Conservation (phyloP, 2,329 filamentous ascomycete species). For the Aspergillus puulaauensis region DNA sequence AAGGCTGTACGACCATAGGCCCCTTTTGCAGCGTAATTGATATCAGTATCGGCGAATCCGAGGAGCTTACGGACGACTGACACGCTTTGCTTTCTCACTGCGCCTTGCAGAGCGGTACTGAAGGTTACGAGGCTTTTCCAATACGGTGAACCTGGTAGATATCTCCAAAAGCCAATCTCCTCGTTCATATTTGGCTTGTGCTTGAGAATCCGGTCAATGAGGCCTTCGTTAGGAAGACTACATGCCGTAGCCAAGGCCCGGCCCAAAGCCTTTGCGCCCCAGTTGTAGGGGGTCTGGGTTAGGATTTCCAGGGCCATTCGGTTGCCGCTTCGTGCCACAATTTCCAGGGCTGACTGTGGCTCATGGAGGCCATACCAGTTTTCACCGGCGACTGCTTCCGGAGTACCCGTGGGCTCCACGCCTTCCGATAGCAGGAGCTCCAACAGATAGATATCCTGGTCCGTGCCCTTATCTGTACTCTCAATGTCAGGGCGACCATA, state of each 20-base stretch:
- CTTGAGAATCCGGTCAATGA: background rate
- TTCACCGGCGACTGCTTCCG: background rate
- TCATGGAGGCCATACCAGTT: fast-evolving
- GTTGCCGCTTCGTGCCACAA: background rate
- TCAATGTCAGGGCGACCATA: background rate
- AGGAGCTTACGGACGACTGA: background rate
- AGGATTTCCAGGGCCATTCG: background rate
- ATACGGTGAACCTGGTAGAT: too few relatives aligned
- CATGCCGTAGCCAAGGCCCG: background rate
- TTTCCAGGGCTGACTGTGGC: background rate
- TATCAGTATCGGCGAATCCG: background rate
- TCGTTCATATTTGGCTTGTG: too few relatives aligned
- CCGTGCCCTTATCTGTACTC: too few relatives aligned
- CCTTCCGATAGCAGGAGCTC: background rate
- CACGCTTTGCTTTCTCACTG: too few relatives aligned
- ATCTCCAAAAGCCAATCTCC: too few relatives aligned
- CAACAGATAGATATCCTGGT: background rate
- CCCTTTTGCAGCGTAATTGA: background rate
- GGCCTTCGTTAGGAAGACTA: background rate
- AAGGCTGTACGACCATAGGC: background rate
- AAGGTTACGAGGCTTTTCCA: too few relatives aligned
- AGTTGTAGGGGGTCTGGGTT: background rate
- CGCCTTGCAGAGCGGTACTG: background rate
- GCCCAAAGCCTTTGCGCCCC: background rate
- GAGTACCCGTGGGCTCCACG: background rate